Conservation (phyloP, 768 basidiomycete genomes). For the Lactarius akahatsu region DNA sequence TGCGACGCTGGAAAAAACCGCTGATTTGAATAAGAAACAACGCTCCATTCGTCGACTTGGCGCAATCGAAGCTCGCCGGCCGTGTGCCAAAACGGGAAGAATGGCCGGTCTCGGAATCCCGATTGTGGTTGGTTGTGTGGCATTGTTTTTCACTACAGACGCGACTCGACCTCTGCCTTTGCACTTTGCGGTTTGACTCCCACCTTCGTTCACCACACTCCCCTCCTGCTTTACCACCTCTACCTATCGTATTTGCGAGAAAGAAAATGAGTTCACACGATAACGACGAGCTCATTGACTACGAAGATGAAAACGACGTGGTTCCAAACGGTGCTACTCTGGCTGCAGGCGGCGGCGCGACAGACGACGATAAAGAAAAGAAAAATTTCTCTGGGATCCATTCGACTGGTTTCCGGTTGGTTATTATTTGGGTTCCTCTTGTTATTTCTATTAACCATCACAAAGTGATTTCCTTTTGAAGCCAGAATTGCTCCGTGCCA, state of each 20-base stretch:
- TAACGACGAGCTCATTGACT: conserved; percentile 92
- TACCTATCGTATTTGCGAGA: conserved; percentile 35
- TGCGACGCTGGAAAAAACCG: not conserved
- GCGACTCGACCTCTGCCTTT: conserved; percentile 11
- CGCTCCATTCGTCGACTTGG: not conserved
- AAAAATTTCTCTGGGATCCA: conserved; percentile 99
- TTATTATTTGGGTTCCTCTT: conserved; percentile 3
- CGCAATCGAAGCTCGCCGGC: conserved; percentile 2
- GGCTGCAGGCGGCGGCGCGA: conserved; percentile 47
- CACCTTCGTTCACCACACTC: conserved; percentile 27
- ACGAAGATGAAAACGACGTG: conserved; percentile 87
- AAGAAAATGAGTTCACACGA: conserved; percentile 71
- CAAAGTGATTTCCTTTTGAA: conserved; percentile 95
- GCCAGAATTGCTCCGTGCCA: conserved; percentile 94
- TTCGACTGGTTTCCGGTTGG: conserved; percentile 97
- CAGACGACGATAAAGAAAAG: conserved; percentile 71
- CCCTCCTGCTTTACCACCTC: conserved; percentile 35
- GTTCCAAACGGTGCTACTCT: conserved; percentile 58
- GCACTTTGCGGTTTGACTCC: conserved; percentile 30
- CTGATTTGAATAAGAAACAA: not conserved
- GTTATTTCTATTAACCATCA: conserved; percentile 21
- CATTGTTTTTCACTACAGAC: conserved; percentile 23
- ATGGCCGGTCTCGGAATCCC: conserved; percentile 4
- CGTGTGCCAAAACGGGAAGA: not conserved
- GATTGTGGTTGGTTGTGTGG: conserved; percentile 22